Evolutionary conservation across 768 basidiomycete species (phyloP).

Genomic region (Pholiota microspora): DNA sequence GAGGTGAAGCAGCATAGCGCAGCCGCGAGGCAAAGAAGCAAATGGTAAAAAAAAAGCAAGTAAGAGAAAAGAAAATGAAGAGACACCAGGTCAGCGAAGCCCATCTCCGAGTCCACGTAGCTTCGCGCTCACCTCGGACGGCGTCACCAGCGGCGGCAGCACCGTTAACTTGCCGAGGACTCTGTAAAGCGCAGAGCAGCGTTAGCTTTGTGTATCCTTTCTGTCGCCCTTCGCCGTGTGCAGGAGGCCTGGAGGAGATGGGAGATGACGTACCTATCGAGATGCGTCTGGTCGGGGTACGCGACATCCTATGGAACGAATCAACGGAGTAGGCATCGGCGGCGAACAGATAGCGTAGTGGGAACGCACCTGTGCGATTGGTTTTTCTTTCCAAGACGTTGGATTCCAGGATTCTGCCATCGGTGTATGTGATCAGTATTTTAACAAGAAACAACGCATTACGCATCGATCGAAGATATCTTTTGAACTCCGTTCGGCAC

Average conservation of each 20-base stretch:
- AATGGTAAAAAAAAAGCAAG: too few relatives aligned
- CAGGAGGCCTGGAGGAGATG: not conserved
- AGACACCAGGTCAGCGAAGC: slow-evolving; percentile 29
- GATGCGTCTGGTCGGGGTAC: slow-evolving; percentile 19
- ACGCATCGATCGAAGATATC: too few relatives aligned
- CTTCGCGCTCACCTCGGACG: slow-evolving; percentile 69
- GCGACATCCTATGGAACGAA: slow-evolving; percentile 17
- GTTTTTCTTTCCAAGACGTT: slow-evolving; percentile 12
- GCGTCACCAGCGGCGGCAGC: slow-evolving; percentile 89
- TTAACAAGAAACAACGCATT: too few relatives aligned
- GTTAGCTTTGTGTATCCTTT: too few relatives aligned
- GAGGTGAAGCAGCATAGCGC: slow-evolving; percentile 8
- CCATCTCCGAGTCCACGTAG: slow-evolving; percentile 6
- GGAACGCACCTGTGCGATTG: slow-evolving; percentile 21
- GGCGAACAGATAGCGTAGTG: not conserved
- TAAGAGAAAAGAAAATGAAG: too few relatives aligned
- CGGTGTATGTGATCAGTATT: not conserved
- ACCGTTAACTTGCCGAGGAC: slow-evolving; percentile 74
- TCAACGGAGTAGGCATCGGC: not conserved
- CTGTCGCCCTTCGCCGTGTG: too few relatives aligned
- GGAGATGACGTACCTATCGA: slow-evolving; percentile 13
- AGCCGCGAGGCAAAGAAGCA: too few relatives aligned
- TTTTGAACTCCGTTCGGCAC: too few relatives aligned
- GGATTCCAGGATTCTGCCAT: slow-evolving; percentile 4
- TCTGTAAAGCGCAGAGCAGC: slow-evolving; percentile 31